phyloP scores from a whole-genome alignment of 305 asterid genomes.

The Fraxinus dipetala region DNA sequence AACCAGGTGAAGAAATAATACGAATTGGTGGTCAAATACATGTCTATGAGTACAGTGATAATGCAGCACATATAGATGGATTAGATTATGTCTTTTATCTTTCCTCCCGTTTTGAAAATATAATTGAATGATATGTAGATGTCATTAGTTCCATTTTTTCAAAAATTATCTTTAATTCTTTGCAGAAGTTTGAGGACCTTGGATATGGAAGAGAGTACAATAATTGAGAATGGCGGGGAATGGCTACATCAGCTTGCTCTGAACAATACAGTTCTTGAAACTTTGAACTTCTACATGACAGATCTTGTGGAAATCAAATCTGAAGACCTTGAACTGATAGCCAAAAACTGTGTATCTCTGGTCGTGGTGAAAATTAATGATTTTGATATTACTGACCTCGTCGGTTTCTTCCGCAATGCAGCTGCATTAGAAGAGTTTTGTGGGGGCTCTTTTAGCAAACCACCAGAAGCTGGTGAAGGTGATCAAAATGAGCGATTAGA shows the following conservation, averaged over 20 bases:
- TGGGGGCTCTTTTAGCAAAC: slow-evolving; percentile 60
- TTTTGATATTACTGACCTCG: slow-evolving; percentile 51
- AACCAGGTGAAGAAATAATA: not conserved
- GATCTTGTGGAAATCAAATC: no score
- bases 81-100: not conserved
- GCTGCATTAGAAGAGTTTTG: slow-evolving; percentile 63
- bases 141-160: slow-evolving; percentile 6
- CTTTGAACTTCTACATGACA: slow-evolving; percentile 58
- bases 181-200: slow-evolving; percentile 65
- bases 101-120: not conserved
- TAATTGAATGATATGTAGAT: not conserved
- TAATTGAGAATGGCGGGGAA: slow-evolving; percentile 60
- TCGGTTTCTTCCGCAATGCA: slow-evolving; percentile 60
- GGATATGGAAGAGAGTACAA: slow-evolving; percentile 69
- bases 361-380: slow-evolving; percentile 66
- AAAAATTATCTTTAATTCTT: not conserved
- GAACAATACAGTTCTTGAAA: slow-evolving; percentile 62
- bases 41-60: not conserved
- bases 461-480: slow-evolving; percentile 48
- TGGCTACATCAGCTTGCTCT: slow-evolving; percentile 82
- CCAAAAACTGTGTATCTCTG: slow-evolving; percentile 57
- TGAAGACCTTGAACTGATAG: slow-evolving; percentile 69
- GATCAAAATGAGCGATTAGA: slow-evolving; percentile 49
- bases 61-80: not conserved
- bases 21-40: not conserved